Percentiles rank a stretch among this genome's conserved stretches.
Evolutionary conservation across 169 alveolate genomes (phyloP).

Genomic region (Cryptosporidium ryanae): DNA sequence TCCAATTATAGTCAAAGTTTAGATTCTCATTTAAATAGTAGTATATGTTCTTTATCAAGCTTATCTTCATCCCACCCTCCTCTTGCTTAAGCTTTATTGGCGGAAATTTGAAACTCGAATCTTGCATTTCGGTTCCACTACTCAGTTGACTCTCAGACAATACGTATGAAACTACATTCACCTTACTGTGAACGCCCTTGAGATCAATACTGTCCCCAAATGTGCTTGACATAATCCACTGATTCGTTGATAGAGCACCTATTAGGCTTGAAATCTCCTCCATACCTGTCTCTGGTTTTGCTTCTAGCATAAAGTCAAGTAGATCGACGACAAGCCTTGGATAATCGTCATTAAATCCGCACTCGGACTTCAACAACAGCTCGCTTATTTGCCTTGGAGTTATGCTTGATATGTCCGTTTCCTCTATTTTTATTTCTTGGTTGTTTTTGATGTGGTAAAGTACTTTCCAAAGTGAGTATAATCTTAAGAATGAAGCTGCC

Average conservation of each 20-base stretch:
- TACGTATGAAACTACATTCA: constrained; percentile 4
- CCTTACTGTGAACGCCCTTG: constrained; percentile 26
- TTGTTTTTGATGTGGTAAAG: too few species aligned
- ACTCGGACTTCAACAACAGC: constrained; percentile 40
- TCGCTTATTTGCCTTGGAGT: not conserved
- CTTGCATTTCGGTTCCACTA: not conserved
- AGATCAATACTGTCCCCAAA: constrained; percentile 9
- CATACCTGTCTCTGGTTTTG: not conserved
- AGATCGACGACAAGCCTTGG: constrained; percentile 5
- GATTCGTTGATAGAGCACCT: constrained; percentile 54
- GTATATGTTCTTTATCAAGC: constrained; percentile 38
- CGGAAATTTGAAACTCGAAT: constrained; percentile 5
- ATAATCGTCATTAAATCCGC: constrained; percentile 27
- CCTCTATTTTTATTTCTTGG: not conserved
- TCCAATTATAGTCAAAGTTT: not conserved
- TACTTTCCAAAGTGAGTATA: not conserved
- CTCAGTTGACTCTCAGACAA: constrained; percentile 2
- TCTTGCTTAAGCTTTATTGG: constrained; percentile 6
- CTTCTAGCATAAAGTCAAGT: constrained; percentile 12
- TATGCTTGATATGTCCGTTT: not conserved
- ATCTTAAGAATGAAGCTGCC: not conserved
- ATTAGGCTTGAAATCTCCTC: not conserved
- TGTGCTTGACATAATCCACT: constrained; percentile 36
- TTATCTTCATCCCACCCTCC: not conserved
- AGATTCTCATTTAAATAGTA: not conserved